Percentiles rank a stretch among this genome's conserved stretches.
These are phyloP conservation scores for Sporisorium scitamineum DNA, from an alignment of 1,284 basidiomycete species.

Conservation along the genomic window DNA sequence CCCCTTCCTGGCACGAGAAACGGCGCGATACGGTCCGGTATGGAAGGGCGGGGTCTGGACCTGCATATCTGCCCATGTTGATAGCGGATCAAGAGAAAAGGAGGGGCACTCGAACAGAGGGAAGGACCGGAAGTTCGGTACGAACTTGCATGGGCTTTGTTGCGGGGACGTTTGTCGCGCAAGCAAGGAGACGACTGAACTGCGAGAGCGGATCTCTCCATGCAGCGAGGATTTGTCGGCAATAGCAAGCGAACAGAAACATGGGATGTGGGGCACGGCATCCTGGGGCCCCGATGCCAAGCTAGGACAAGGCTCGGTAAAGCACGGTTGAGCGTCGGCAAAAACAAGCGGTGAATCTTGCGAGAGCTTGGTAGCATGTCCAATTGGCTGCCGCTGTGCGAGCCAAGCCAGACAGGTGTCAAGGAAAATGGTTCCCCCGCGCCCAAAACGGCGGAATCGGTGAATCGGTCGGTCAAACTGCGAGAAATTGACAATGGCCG, in stretches of 20 bases:
- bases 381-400: no score
- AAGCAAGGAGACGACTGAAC: background rate
- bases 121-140: conserved; percentile 9
- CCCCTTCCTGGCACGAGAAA: background rate
- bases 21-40: conserved; percentile 19
- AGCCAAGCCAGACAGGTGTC: no score
- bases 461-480: background rate
- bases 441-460: background rate
- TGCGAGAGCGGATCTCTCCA: background rate
- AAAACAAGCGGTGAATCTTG: background rate
- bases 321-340: background rate
- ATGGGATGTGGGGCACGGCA: background rate
- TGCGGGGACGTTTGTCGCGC: no score
- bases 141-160: conserved; percentile 6
- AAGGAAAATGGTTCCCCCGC: background rate
- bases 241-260: background rate
- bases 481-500: background rate
- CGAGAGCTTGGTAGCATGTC: no score
- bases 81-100: background rate
- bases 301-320: background rate
- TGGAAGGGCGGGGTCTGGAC: conserved; percentile 3
- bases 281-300: conserved; percentile 1
- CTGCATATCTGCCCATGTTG: conserved; percentile 1
- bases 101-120: background rate
- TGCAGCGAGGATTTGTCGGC: background rate